phyloP scores from a whole-genome alignment of 2,329 filamentous ascomycete genomes.

The Fusarium dimerum region DNA sequence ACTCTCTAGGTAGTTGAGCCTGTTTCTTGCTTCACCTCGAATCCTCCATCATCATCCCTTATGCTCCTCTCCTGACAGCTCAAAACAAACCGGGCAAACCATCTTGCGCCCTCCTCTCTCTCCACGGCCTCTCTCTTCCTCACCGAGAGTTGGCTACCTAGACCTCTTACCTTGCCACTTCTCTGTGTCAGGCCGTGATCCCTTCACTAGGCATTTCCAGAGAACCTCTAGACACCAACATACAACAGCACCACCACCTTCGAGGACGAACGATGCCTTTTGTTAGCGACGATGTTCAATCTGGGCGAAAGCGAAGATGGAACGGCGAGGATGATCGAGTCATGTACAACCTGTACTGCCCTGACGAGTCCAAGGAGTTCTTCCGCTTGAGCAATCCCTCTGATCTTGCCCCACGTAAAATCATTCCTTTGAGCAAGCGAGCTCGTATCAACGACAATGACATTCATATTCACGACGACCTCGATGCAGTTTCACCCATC shows the following conservation, averaged over 20 bases:
- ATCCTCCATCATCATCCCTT: background rate
- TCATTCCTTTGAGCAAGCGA: conserved; percentile 34
- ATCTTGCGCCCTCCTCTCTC: background rate
- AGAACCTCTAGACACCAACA: background rate
- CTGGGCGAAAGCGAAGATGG: conserved; percentile 39
- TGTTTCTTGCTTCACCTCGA: background rate
- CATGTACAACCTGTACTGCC: conserved; percentile 26
- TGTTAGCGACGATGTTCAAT: conserved; percentile 33
- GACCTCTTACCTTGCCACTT: no score
- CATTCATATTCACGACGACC: conserved; percentile 16
- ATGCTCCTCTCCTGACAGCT: background rate
- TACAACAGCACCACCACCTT: background rate
- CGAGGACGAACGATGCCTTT: conserved; percentile 34
- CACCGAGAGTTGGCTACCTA: no score
- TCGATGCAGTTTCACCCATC: conserved; percentile 5
- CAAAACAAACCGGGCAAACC: no score
- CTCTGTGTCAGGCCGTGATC: no score
- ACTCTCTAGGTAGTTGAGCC: background rate
- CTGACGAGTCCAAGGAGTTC: conserved; percentile 28
- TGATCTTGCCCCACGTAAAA: conserved; percentile 30
- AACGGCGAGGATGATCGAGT: conserved; percentile 28
- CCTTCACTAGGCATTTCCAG: no score
- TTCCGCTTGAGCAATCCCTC: conserved; percentile 29
- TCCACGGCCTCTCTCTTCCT: background rate
- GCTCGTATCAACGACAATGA: conserved; percentile 30